Evolutionary conservation across 345 rosid genomes (phyloP).

Genomic region (Hypericum androsaemum): DNA sequence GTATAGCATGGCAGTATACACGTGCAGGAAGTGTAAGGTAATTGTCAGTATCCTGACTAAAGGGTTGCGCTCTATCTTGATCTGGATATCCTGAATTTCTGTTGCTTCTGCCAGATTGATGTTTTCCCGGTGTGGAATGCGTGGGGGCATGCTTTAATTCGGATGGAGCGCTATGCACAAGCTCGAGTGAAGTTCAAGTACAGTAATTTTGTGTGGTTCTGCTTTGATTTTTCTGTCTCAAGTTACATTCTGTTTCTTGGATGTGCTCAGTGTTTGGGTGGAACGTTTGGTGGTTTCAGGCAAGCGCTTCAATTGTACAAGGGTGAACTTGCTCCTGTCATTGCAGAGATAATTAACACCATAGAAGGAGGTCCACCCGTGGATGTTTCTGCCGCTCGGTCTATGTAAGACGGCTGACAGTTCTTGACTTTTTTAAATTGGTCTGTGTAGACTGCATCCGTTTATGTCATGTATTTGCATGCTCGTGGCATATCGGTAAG

Average conservation of each 20-base stretch:
- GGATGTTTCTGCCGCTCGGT: constrained; percentile 80
- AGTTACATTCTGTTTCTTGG: background rate
- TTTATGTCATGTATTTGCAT: background rate
- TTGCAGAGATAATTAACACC: constrained; percentile 79
- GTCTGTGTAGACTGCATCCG: background rate
- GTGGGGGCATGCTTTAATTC: constrained; percentile 96
- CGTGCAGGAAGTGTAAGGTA: constrained; percentile 96
- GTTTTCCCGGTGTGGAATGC: constrained; percentile 96
- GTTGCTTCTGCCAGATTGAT: constrained; percentile 55
- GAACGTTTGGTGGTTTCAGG: constrained; percentile 39
- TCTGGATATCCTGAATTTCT: constrained; percentile 8
- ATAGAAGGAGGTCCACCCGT: constrained; percentile 95
- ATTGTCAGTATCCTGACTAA: constrained; percentile 12
- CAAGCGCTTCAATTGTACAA: constrained; percentile 83
- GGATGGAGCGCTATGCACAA: constrained; percentile 84
- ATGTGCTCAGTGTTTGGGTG: constrained; percentile 1
- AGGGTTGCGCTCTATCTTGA: constrained; percentile 13
- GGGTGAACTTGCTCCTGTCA: constrained; percentile 60
- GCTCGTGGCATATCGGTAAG: too few relatives aligned
- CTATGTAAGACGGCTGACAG: constrained; percentile 52
- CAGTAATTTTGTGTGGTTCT: constrained; percentile 11
- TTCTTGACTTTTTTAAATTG: background rate
- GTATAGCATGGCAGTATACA: constrained; percentile 96
- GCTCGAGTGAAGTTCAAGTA: constrained; percentile 97
- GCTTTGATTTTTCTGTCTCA: background rate